phyloP scores from a whole-genome alignment of 768 basidiomycete species.

The Chalciporus sphaerocephalus region DNA sequence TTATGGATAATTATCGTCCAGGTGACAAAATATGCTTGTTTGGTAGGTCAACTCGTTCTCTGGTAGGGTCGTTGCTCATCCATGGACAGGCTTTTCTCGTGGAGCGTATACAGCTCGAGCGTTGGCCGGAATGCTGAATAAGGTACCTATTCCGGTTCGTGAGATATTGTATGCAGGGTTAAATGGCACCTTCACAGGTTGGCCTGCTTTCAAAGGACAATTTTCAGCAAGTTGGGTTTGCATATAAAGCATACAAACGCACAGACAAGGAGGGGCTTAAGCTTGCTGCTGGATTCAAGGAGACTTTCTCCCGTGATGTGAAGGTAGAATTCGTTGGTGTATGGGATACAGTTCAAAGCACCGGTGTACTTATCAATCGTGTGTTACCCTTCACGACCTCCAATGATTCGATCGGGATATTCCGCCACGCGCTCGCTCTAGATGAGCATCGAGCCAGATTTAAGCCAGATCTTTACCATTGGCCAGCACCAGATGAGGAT shows the following conservation, averaged over 20 bases:
- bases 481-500: conserved; percentile 25
- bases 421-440: conserved; percentile 73
- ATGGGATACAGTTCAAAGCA: conserved; percentile 81
- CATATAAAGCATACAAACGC: conserved; percentile 66
- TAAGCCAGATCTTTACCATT: conserved; percentile 59
- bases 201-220: conserved; percentile 70
- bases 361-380: conserved; percentile 57
- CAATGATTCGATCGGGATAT: conserved; percentile 60
- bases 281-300: conserved; percentile 64
- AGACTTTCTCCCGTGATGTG: conserved; percentile 64
- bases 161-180: not conserved
- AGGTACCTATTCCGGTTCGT: conserved; percentile 37
- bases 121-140: conserved; percentile 69
- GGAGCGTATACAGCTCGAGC: conserved; percentile 66
- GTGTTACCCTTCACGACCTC: conserved; percentile 64
- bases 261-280: conserved; percentile 41
- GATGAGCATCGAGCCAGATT: conserved; percentile 77
- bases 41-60: conserved; percentile 36
- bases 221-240: conserved; percentile 64
- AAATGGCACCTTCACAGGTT: conserved; percentile 38
- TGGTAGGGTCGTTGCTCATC: conserved; percentile 11
- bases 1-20: conserved; percentile 72
- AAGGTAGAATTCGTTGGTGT: conserved; percentile 76
- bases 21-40: conserved; percentile 77
- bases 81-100: conserved; percentile 64